These are phyloP conservation scores for Colletotrichum nymphaeae DNA, from an alignment of 2,329 filamentous ascomycete species.

Conservation along the genomic window DNA sequence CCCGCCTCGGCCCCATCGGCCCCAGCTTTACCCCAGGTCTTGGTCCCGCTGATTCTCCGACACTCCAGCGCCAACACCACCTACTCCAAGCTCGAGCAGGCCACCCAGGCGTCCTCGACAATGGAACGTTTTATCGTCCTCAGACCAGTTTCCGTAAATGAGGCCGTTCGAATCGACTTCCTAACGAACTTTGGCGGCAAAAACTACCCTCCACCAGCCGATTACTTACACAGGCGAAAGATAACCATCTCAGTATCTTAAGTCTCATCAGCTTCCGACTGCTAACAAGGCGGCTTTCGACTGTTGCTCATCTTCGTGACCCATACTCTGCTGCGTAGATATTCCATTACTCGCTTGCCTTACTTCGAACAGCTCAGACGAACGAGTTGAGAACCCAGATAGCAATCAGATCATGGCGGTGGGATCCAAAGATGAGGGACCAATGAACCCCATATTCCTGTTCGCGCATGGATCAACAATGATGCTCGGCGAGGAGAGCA, in stretches of 20 bases:
- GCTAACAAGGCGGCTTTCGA: background rate
- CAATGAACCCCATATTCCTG: constrained; percentile 68
- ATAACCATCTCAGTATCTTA: background rate
- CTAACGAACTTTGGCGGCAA: background rate
- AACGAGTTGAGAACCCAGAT: background rate
- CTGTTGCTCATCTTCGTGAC: background rate
- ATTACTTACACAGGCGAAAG: background rate
- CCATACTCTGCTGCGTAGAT: background rate
- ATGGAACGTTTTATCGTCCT: background rate
- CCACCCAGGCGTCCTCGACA: background rate
- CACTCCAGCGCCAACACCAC: background rate
- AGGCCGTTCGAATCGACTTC: background rate
- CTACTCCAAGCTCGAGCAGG: background rate
- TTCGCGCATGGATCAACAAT: constrained; percentile 79
- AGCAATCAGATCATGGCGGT: constrained; percentile 15
- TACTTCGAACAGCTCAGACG: background rate
- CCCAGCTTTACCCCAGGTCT: constrained; percentile 13
- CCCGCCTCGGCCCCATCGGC: constrained; percentile 22
- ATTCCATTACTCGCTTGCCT: background rate
- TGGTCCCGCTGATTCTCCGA: background rate
- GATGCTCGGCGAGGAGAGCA: constrained; percentile 75
- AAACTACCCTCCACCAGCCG: background rate
- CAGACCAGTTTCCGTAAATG: constrained; percentile 14
- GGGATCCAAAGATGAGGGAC: constrained; percentile 16
- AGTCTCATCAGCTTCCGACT: background rate